These are phyloP conservation scores for Coniferiporia sulphurascens DNA, from an alignment of 1,284 basidiomycete genomes.

Conservation along the genomic window DNA sequence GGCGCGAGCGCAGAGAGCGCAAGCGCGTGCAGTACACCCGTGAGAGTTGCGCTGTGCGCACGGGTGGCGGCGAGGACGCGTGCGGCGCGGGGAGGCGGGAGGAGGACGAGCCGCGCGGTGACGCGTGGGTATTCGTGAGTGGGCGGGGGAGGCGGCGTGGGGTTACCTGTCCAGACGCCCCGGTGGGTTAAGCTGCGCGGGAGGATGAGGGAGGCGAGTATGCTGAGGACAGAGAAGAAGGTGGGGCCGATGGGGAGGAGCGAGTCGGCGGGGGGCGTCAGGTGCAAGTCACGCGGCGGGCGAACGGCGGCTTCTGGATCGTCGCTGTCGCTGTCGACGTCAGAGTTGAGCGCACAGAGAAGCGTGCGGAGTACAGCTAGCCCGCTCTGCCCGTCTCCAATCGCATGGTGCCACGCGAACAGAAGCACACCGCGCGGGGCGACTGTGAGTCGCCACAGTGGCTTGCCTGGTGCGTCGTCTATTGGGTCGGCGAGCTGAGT, in stretches of 20 bases:
- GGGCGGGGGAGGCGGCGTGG: background rate
- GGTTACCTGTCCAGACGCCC: conserved; percentile 34
- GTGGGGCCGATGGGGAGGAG: conserved; percentile 30
- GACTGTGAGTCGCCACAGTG: too few species aligned
- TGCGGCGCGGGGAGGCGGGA: conserved; percentile 24
- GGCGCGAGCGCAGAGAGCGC: conserved; percentile 28
- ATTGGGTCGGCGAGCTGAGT: too few species aligned
- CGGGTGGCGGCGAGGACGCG: conserved; percentile 29
- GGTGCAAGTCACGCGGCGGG: conserved; percentile 19
- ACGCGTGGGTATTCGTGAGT: background rate
- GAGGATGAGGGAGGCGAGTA: conserved; percentile 25
- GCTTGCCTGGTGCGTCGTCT: too few species aligned
- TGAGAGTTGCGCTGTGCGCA: conserved; percentile 33
- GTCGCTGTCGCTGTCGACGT: background rate
- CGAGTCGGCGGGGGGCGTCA: conserved; percentile 31
- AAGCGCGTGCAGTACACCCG: conserved; percentile 30
- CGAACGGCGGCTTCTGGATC: background rate
- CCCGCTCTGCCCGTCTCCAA: conserved; percentile 39
- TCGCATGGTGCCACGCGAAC: conserved; percentile 36
- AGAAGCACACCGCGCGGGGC: conserved; percentile 21
- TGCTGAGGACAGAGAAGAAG: conserved; percentile 23
- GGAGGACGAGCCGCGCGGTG: conserved; percentile 24
- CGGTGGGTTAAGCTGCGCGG: conserved; percentile 27
- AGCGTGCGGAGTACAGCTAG: conserved; percentile 35
- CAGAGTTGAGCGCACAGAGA: conserved; percentile 28